phyloP scores from a whole-genome alignment of 768 basidiomycete species.

The Botryobasidium botryosum region DNA sequence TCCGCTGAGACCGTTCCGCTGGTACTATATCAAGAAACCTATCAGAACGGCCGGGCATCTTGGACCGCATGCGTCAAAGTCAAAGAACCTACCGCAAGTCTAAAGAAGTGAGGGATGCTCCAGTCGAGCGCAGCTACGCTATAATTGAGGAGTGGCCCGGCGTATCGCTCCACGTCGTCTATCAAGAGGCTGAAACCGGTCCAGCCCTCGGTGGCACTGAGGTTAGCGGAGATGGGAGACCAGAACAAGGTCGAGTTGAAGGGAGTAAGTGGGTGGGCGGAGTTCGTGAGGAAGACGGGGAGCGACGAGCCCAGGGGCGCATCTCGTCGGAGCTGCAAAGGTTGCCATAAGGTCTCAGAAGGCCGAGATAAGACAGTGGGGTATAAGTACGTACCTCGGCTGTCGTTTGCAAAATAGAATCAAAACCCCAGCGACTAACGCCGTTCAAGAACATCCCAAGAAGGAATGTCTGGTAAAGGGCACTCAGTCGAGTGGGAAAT shows the following conservation, averaged over 20 bases:
- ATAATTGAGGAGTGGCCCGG: conserved; percentile 53
- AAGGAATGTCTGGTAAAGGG: conserved; percentile 65
- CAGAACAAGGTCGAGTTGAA: conserved; percentile 42
- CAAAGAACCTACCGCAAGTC: conserved; percentile 46
- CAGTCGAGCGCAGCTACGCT: conserved; percentile 45
- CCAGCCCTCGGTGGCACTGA: conserved; percentile 30
- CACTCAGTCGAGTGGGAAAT: conserved; percentile 65
- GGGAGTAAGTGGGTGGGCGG: conserved; percentile 17
- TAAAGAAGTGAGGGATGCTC: conserved; percentile 56
- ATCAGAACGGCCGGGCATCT: conserved; percentile 16
- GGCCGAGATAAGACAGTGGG: background rate
- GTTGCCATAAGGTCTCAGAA: background rate
- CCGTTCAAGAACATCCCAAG: conserved; percentile 73
- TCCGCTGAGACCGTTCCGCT: conserved; percentile 23
- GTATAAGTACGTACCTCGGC: conserved; percentile 34
- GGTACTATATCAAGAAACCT: conserved; percentile 30
- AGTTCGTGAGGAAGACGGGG: conserved; percentile 57
- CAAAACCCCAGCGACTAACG: conserved; percentile 63
- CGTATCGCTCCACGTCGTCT: conserved; percentile 73
- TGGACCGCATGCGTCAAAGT: conserved; percentile 1
- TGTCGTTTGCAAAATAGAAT: conserved; percentile 59
- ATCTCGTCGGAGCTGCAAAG: conserved; percentile 47
- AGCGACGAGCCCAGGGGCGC: conserved; percentile 51
- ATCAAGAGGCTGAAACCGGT: conserved; percentile 63
- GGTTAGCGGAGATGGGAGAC: conserved; percentile 26